Percentiles rank a stretch among this genome's conserved stretches.
Evolutionary conservation across 2,329 filamentous ascomycete species (phyloP).

Genomic region (Monosporascus sp.): DNA sequence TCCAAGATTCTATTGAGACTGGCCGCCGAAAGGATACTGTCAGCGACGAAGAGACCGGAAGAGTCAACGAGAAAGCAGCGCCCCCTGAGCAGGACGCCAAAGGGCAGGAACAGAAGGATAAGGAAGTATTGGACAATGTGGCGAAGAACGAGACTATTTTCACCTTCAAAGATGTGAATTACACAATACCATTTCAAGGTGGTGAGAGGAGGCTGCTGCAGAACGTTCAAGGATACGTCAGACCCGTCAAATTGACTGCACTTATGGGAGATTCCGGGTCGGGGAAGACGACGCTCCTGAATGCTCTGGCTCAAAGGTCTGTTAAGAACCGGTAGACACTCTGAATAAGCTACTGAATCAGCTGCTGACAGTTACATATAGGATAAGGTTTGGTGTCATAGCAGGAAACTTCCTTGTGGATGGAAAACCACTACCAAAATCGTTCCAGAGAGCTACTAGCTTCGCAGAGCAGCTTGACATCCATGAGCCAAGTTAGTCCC

Average conservation of each 20-base stretch:
- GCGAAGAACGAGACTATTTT: constrained; percentile 58
- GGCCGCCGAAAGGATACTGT: constrained; percentile 35
- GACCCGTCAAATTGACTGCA: constrained; percentile 74
- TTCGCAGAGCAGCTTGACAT: constrained; percentile 63
- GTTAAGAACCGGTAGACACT: constrained; percentile 60
- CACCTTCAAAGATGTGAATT: constrained; percentile 48
- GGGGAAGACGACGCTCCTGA: constrained; percentile 26
- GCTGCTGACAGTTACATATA: constrained; percentile 40
- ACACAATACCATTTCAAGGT: constrained; percentile 50
- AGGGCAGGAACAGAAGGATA: constrained; percentile 17
- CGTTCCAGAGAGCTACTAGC: constrained; percentile 76
- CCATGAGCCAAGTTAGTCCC: constrained; percentile 48
- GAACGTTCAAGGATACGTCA: constrained; percentile 78
- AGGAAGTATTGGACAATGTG: constrained; percentile 40
- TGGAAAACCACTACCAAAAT: constrained; percentile 63
- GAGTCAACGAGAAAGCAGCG: constrained; percentile 41
- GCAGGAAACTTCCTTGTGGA: constrained; percentile 77
- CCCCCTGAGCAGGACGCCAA: constrained; percentile 1
- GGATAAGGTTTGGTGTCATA: constrained; percentile 72
- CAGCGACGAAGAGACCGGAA: constrained; percentile 47
- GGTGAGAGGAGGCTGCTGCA: constrained; percentile 67
- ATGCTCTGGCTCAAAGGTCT: constrained; percentile 50
- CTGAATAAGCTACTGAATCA: neutral
- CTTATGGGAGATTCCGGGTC: constrained; percentile 59
- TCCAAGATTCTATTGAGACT: constrained; percentile 53